These are phyloP conservation scores for Kuraishia ogatae DNA, from an alignment of 805 yeast genomes.

Conservation along the genomic window DNA sequence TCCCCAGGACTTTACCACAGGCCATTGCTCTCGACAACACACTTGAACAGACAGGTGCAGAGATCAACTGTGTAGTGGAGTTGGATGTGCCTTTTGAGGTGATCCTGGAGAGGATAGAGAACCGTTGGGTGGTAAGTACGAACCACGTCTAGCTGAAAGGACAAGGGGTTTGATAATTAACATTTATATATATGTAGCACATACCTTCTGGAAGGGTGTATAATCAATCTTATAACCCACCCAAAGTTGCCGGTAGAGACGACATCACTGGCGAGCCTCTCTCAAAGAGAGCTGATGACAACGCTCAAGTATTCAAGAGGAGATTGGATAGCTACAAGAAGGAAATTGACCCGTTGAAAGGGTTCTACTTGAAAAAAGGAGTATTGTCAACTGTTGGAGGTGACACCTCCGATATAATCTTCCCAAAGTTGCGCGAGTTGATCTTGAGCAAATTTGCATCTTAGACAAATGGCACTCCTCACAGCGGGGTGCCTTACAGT, in stretches of 20 bases:
- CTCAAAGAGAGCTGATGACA: conserved; percentile 76
- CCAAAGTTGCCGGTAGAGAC: conserved; percentile 71
- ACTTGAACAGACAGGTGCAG: conserved; percentile 27
- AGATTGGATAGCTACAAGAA: conserved; percentile 56
- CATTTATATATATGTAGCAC: conserved; percentile 29
- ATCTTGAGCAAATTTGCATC: conserved; percentile 23
- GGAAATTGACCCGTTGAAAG: conserved; percentile 55
- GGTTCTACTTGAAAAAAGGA: conserved; percentile 43
- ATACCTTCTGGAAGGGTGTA: conserved; percentile 79
- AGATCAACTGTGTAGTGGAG: conserved; percentile 73
- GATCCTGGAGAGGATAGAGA: conserved; percentile 72
- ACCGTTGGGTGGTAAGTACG: conserved; percentile 55
- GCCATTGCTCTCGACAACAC: conserved; percentile 49
- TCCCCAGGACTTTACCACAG: conserved; percentile 75
- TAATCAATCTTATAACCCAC: conserved; percentile 83
- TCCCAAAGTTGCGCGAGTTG: conserved; percentile 51
- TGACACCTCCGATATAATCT: conserved; percentile 75
- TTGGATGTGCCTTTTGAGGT: conserved; percentile 80
- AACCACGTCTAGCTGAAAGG: background rate
- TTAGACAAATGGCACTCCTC: background rate
- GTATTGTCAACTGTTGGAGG: conserved; percentile 57
- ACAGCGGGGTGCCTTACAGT: background rate
- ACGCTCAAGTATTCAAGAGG: conserved; percentile 58
- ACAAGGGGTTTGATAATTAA: background rate
- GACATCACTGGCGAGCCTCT: conserved; percentile 88